phyloP scores from a whole-genome alignment of 805 yeast genomes.

The Starmera quercuum region DNA sequence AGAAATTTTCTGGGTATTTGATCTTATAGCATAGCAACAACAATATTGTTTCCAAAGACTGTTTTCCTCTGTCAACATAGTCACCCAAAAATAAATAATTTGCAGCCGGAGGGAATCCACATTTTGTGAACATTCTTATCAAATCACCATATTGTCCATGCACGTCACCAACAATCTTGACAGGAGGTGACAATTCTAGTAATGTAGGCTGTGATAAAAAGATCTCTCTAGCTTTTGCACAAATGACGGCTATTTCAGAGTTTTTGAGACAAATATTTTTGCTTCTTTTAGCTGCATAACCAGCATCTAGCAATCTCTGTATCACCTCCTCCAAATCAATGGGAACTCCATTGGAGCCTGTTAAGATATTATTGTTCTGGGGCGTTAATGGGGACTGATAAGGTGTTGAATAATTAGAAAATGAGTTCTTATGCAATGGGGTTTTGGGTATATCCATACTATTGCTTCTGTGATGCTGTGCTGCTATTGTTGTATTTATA shows the following conservation, averaged over 20 bases:
- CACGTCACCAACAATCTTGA: constrained; percentile 92
- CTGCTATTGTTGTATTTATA: constrained; percentile 3
- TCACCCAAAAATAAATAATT: constrained; percentile 94
- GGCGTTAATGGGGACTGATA: constrained; percentile 18
- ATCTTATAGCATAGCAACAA: constrained; percentile 90
- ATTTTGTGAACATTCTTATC: constrained; percentile 91
- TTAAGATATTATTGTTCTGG: constrained; percentile 17
- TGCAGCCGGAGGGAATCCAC: constrained; percentile 99
- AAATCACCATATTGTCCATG: constrained; percentile 98
- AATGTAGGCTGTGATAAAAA: constrained; percentile 86
- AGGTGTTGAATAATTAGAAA: constrained; percentile 17
- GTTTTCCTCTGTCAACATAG: constrained; percentile 98
- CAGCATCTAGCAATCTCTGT: constrained; percentile 89
- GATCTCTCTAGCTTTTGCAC: constrained; percentile 83
- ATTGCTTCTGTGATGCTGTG: constrained; percentile 1
- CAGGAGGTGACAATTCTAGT: constrained; percentile 80
- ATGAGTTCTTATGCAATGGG: constrained; percentile 16
- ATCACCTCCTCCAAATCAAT: constrained; percentile 79
- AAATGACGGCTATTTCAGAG: constrained; percentile 80
- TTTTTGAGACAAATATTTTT: constrained; percentile 83
- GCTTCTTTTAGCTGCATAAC: constrained; percentile 90
- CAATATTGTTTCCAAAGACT: constrained; percentile 93
- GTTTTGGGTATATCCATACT: constrained; percentile 20
- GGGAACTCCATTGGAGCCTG: constrained; percentile 5
- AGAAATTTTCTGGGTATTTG: constrained; percentile 96